Percentiles rank a stretch among this genome's conserved stretches.
Conservation (phyloP, 2,329 filamentous ascomycete species). For the Clonostachys rhizophaga region DNA sequence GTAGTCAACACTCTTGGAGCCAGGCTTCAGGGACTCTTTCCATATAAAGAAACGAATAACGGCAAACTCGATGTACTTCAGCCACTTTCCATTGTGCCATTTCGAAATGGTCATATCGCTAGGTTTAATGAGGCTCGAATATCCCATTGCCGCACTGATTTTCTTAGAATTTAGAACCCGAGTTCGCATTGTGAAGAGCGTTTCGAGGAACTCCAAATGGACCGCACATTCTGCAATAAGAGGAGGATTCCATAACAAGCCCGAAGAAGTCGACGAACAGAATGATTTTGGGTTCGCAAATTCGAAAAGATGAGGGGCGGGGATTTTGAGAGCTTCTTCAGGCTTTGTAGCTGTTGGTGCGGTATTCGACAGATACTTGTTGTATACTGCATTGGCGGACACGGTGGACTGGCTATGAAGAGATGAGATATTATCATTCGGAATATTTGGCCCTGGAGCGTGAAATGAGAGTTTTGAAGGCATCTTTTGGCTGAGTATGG, state of each 20-base stretch:
- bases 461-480: no score
- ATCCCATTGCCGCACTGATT: slow-evolving; percentile 10
- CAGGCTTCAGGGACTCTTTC: background rate
- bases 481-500: no score
- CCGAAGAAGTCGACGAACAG: background rate
- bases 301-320: background rate
- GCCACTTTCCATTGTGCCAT: slow-evolving; percentile 9
- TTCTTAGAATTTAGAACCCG: slow-evolving; percentile 10
- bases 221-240: slow-evolving; percentile 34
- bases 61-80: slow-evolving; percentile 15
- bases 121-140: slow-evolving; percentile 4
- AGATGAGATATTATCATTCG: no score
- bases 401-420: no score
- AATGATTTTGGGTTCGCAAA: background rate
- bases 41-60: slow-evolving; percentile 17
- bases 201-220: slow-evolving; percentile 57
- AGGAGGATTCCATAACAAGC: slow-evolving; percentile 4
- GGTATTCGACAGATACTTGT: no score
- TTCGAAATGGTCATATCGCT: background rate
- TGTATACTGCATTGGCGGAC: no score
- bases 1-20: no score
- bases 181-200: slow-evolving; percentile 46
- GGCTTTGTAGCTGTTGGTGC: no score
- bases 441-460: no score
- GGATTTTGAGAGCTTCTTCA: background rate